phyloP scores from a whole-genome alignment of 805 yeast genomes.

The Kockiozyma suomiensis region DNA sequence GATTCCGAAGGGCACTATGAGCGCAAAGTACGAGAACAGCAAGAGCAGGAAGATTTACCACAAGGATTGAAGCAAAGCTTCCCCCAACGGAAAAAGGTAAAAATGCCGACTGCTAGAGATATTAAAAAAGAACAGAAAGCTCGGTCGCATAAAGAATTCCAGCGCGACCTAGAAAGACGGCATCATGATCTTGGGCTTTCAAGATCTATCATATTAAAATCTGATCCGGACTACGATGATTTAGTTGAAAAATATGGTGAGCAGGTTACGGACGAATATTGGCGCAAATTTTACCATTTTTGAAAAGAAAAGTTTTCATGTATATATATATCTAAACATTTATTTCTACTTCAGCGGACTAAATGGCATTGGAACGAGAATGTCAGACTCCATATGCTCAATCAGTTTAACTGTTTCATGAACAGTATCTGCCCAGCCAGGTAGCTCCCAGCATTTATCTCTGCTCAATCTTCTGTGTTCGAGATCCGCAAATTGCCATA shows the following conservation, averaged over 20 bases:
- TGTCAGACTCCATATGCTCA: conserved; percentile 44
- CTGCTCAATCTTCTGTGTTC: conserved; percentile 48
- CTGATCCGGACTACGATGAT: conserved; percentile 14
- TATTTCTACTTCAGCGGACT: conserved; percentile 43
- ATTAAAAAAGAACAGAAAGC: not conserved
- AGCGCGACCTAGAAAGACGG: not conserved
- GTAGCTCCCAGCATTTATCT: conserved; percentile 49
- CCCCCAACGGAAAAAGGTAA: not conserved
- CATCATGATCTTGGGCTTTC: not conserved
- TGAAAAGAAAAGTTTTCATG: not conserved
- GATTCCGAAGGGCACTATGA: not conserved
- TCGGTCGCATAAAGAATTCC: not conserved
- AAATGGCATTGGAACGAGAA: conserved; percentile 47
- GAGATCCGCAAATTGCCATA: conserved; percentile 51
- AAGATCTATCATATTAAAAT: not conserved
- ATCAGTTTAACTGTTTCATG: conserved; percentile 48
- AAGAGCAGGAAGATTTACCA: not conserved
- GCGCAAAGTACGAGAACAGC: not conserved
- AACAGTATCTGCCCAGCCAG: conserved; percentile 51
- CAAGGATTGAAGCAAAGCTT: not conserved
- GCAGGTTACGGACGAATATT: conserved; percentile 14
- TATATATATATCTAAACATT: not conserved
- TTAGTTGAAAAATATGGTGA: conserved; percentile 10
- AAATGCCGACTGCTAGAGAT: not conserved
- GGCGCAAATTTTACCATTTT: conserved; percentile 12